Evolutionary conservation across 2,329 filamentous ascomycete genomes (phyloP).

Genomic region (Nothophoma quercina): DNA sequence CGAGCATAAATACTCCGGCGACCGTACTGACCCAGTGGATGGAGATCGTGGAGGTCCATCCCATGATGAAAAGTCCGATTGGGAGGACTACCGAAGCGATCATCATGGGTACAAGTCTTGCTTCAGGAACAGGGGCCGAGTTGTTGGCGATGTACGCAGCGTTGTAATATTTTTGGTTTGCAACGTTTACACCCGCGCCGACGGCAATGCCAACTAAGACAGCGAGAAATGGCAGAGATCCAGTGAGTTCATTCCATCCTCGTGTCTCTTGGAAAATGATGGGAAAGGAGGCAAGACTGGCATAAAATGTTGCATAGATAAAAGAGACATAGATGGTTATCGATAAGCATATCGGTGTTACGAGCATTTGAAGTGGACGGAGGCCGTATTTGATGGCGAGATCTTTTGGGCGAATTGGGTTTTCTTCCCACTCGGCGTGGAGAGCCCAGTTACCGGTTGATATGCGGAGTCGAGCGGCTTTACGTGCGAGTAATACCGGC

Average conservation of each 20-base stretch:
- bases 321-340: conserved; percentile 38
- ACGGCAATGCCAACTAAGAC: neutral
- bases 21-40: conserved; percentile 4
- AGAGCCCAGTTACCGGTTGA: conserved; percentile 5
- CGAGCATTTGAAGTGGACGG: conserved; percentile 35
- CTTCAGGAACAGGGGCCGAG: neutral
- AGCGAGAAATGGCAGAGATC: conserved; percentile 1
- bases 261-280: conserved; percentile 2
- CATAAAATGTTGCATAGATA: conserved; percentile 29
- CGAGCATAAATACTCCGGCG: conserved; percentile 1
- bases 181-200: neutral
- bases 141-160: neutral
- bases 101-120: conserved; percentile 1
- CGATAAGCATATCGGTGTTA: conserved; percentile 33
- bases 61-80: conserved; percentile 6
- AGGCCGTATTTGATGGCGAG: conserved; percentile 13
- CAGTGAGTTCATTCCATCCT: neutral
- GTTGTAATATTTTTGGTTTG: neutral
- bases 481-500: neutral
- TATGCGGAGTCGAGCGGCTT: neutral
- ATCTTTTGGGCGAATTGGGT: neutral
- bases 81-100: conserved; percentile 1
- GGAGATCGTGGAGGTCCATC: neutral
- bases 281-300: conserved; percentile 3
- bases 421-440: conserved; percentile 1